These are phyloP conservation scores for Rhizopogon rudus DNA, from an alignment of 768 basidiomycete genomes.

Conservation along the genomic window DNA sequence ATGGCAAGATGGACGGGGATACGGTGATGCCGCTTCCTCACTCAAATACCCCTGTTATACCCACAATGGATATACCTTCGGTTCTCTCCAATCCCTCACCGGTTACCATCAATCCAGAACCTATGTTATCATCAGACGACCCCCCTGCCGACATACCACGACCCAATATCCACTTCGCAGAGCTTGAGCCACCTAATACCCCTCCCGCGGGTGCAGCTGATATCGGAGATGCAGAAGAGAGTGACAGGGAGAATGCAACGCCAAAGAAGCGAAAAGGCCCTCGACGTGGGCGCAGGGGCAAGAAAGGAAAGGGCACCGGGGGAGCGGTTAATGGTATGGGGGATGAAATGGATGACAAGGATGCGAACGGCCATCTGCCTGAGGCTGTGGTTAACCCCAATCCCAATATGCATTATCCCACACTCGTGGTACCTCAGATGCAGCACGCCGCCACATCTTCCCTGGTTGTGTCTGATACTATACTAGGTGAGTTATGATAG, in stretches of 20 bases:
- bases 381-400: constrained; percentile 12
- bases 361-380: constrained; percentile 26
- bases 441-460: constrained; percentile 35
- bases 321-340: constrained; percentile 5
- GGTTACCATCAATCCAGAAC: not conserved
- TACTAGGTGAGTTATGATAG: constrained; percentile 55
- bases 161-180: constrained; percentile 3
- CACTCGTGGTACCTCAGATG: constrained; percentile 21
- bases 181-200: constrained; percentile 8
- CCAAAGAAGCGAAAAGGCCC: constrained; percentile 37
- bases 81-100: constrained; percentile 1
- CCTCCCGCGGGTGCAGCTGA: constrained; percentile 11
- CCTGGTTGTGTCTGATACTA: constrained; percentile 64
- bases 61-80: not conserved
- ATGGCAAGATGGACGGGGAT: not conserved
- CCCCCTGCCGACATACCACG: constrained; percentile 1
- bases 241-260: constrained; percentile 49
- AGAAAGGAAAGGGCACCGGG: constrained; percentile 43
- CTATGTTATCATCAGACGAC: not conserved
- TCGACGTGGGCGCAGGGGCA: constrained; percentile 40
- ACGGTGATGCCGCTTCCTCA: not conserved
- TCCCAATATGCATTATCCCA: constrained; percentile 17
- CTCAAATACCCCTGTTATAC: not conserved
- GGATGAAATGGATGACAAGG: constrained; percentile 30
- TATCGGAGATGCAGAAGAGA: constrained; percentile 49